A percentile compares a stretch with the other conserved stretches of the same genome.
Evolutionary conservation across 345 rosid genomes (phyloP).

Genomic region (Salix caprea): DNA sequence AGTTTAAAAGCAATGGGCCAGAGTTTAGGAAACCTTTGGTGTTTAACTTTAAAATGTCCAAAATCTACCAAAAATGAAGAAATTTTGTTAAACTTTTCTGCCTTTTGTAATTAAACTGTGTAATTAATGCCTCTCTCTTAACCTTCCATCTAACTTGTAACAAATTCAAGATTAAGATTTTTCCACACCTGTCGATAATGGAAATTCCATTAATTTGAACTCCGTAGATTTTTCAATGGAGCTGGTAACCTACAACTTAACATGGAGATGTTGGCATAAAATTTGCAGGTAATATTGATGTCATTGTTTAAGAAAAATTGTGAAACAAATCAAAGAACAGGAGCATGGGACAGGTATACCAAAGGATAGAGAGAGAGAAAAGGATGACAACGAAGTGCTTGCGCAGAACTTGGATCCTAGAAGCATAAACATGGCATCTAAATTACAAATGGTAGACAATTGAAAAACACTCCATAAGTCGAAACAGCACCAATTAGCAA

Average conservation of each 20-base stretch:
- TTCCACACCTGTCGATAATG: background rate
- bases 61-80: background rate
- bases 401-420: background rate
- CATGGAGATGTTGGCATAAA: background rate
- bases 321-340: background rate
- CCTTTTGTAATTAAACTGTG: background rate
- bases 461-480: background rate
- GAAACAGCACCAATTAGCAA: background rate
- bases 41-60: background rate
- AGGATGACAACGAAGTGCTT: background rate
- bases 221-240: background rate
- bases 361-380: background rate
- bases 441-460: background rate
- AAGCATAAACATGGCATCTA: conserved; percentile 1
- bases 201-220: background rate
- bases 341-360: background rate
- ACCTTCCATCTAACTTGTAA: background rate
- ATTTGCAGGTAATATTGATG: background rate
- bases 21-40: background rate
- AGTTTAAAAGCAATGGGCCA: background rate
- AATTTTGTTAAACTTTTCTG: background rate
- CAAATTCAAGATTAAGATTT: background rate
- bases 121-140: background rate
- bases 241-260: too few species aligned
- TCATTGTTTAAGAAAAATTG: background rate